Conservation (phyloP, 2,329 filamentous ascomycete species). For the Aspergillus hiratsukae region DNA sequence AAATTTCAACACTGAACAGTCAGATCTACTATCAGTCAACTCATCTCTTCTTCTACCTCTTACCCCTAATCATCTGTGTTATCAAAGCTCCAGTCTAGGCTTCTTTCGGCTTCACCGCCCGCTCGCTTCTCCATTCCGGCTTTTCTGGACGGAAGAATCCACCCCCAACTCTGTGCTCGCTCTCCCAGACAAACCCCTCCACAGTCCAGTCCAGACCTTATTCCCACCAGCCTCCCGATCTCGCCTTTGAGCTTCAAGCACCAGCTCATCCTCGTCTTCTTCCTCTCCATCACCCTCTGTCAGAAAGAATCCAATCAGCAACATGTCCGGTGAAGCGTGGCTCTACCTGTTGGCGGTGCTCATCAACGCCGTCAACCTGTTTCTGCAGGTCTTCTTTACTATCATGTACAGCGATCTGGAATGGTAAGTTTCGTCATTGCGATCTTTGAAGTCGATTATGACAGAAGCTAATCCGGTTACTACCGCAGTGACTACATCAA, state of each 20-base stretch:
- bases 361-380: constrained; percentile 99
- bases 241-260: background rate
- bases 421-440: constrained; percentile 64
- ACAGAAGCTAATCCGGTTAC: constrained; percentile 26
- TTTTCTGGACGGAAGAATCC: background rate
- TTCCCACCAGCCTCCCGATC: background rate
- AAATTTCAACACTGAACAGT: background rate
- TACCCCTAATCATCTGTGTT: background rate
- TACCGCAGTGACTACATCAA: constrained; percentile 91
- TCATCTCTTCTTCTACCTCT: background rate
- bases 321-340: constrained; percentile 97
- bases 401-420: constrained; percentile 99
- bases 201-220: background rate
- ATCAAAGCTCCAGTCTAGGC: background rate
- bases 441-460: constrained; percentile 4
- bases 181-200: background rate
- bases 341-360: constrained; percentile 95
- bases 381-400: constrained; percentile 99
- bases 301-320: constrained; percentile 26
- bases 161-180: background rate
- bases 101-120: background rate
- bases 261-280: background rate
- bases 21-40: background rate
- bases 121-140: background rate
- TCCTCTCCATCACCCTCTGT: constrained; percentile 4